Base-by-base conservation (phyloP, 2,329 filamentous ascomycete species). In the Stagonosporopsis chrysanthemi region DNA sequence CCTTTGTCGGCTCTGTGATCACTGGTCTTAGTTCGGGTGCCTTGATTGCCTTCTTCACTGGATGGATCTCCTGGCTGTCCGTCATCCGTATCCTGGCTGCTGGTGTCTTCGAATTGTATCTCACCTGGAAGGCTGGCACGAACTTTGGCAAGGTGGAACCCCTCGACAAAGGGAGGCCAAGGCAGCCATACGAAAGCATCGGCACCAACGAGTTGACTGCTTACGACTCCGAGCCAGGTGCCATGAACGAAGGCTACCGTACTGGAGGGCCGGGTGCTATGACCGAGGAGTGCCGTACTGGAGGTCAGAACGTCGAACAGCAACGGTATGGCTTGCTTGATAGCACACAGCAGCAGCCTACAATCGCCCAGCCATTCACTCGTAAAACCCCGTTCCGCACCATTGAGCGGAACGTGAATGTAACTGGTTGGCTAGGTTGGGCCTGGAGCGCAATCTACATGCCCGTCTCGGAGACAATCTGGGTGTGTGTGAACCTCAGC, bases 401-500 rank as follows among this genome's bases (percentile, higher is more conserved):
- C 6, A 5, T 49, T 4, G 38, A 53, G 14, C 36, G 41, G 9
- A 43, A 44, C 1, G 49, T 58, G n/a, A 33, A 22, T 2, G 2
- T 29, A 1, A 46, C 46, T 14, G 55, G 55, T 23, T 58, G 55
- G 55, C 31, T 58, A 8, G 45, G 57, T 31, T 57, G 57, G 53
- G 17, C 12, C 2, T 61, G 58, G 58, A 61, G 58, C 35, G 58
- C 53, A 22, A 42, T 61, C 48, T 61, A 58, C 44, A 57, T 49
- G 22, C 58, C 58, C 28, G 38, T 60, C 31, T 61, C 53, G 17
- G 53, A 54, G 14, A 29, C 58, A 4, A 61, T 54, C 39, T 61
- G 58, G 58, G 17, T 58, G 2, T 19, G 39, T 41, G 36, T 49
- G 2, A 28, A 61, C 31, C 38, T 57, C n/a, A 35, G 17, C 1